Conservation (phyloP, 192 early-diverging fungal genomes). For the Backusella westeae region DNA sequence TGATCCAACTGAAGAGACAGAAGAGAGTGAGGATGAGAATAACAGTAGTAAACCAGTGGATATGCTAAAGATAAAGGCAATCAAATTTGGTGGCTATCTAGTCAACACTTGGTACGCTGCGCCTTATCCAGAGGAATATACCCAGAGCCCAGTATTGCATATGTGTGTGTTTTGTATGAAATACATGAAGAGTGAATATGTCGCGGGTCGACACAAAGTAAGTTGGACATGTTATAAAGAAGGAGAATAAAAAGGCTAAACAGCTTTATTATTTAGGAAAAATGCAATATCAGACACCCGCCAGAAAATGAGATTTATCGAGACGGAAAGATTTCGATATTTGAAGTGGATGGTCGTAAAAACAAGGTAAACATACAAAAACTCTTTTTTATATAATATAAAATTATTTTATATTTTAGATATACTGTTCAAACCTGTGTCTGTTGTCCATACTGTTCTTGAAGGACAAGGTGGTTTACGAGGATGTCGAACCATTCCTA, state of each 20-base stretch:
- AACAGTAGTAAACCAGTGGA: neutral
- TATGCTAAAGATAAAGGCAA: constrained; percentile 52
- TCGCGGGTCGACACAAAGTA: constrained; percentile 75
- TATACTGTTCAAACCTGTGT: constrained; percentile 97
- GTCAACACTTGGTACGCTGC: constrained; percentile 95
- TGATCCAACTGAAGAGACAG: neutral
- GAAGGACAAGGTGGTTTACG: constrained; percentile 96
- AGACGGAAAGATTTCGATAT: constrained; percentile 87
- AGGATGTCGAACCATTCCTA: constrained; percentile 97
- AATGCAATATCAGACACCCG: constrained; percentile 83
- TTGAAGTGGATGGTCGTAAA: constrained; percentile 95
- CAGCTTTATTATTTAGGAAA: constrained; percentile 38
- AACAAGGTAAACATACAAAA: too few species aligned
- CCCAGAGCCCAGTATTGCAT: constrained; percentile 69
- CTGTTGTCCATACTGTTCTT: constrained; percentile 95
- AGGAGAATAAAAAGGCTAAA: neutral
- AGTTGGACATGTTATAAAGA: neutral
- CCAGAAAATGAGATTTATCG: constrained; percentile 99
- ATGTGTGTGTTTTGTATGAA: constrained; percentile 98
- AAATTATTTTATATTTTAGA: constrained; percentile 30
- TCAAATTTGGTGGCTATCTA: constrained; percentile 78
- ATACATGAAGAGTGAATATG: constrained; percentile 92
- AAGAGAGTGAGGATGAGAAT: too few species aligned
- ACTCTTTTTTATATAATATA: too few species aligned
- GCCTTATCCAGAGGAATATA: constrained; percentile 98